A percentile compares a stretch with the other conserved stretches of the same genome.
Conservation (phyloP, 495 filamentous ascomycete species). For the Penicillium maclennaniae region DNA sequence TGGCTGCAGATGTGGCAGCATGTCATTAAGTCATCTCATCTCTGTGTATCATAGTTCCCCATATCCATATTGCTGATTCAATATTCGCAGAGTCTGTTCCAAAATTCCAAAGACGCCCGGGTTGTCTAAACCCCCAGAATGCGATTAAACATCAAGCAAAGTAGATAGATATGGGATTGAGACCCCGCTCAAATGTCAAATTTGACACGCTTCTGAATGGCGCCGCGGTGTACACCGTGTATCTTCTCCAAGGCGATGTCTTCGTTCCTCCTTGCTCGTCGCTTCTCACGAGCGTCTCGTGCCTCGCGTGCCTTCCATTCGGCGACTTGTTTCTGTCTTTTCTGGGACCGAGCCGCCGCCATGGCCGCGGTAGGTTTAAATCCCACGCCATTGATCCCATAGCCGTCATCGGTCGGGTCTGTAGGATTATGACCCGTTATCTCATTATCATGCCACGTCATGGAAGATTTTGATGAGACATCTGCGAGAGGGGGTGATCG, state of each 20-base stretch:
- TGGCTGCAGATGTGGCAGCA: slow-evolving; percentile 10
- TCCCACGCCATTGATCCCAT: slow-evolving; percentile 84
- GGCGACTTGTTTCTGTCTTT: slow-evolving; percentile 73
- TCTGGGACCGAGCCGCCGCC: slow-evolving; percentile 70
- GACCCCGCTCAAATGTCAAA: slow-evolving; percentile 31
- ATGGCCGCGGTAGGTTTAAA: slow-evolving; percentile 85
- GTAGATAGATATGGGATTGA: background rate
- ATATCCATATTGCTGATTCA: slow-evolving; percentile 8
- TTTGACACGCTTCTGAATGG: slow-evolving; percentile 44
- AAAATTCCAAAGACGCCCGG: slow-evolving; percentile 2
- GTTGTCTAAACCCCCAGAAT: background rate
- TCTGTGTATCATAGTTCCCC: slow-evolving; percentile 28
- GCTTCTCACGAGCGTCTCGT: slow-evolving; percentile 71
- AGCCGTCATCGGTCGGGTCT: slow-evolving; percentile 72
- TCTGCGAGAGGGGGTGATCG: slow-evolving; percentile 48
- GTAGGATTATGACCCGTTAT: slow-evolving; percentile 76
- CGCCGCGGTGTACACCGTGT: slow-evolving; percentile 29
- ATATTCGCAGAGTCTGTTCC: slow-evolving; percentile 3
- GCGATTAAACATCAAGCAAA: slow-evolving; percentile 2
- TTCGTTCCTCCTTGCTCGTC: slow-evolving; percentile 62
- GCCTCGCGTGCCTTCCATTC: slow-evolving; percentile 83
- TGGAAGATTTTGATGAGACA: slow-evolving; percentile 37
- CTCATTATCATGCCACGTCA: slow-evolving; percentile 81
- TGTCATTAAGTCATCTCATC: slow-evolving; percentile 29
- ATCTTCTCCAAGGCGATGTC: slow-evolving; percentile 29